These are phyloP conservation scores for Eimeria mitis DNA, from an alignment of 169 alveolate species.

Conservation along the genomic window DNA sequence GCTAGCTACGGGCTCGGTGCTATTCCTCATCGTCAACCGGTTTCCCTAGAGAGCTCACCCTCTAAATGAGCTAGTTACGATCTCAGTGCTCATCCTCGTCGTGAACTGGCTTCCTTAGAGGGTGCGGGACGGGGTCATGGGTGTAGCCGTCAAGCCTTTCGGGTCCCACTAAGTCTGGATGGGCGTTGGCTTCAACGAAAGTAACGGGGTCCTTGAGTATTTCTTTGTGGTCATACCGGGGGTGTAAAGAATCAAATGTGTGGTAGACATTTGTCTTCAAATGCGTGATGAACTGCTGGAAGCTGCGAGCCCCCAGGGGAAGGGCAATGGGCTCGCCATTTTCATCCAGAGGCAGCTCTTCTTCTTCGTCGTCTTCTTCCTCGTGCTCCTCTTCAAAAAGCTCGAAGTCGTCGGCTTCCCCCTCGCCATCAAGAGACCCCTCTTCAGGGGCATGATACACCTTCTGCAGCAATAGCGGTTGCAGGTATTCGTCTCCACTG, in stretches of 20 bases:
- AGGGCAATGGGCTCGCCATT: slow-evolving; percentile 33
- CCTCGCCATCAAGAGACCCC: slow-evolving; percentile 31
- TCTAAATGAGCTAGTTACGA: neutral
- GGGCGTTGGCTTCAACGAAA: slow-evolving; percentile 47
- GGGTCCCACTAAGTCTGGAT: slow-evolving; percentile 65
- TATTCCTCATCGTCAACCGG: neutral
- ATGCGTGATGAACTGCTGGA: slow-evolving; percentile 73
- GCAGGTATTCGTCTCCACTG: slow-evolving; percentile 38
- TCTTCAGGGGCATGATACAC: slow-evolving; percentile 76
- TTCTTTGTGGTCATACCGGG: slow-evolving; percentile 27
- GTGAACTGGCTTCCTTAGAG: slow-evolving; percentile 26
- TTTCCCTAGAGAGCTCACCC: slow-evolving; percentile 50
- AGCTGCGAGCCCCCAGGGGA: slow-evolving; percentile 58
- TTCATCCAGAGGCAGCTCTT: slow-evolving; percentile 57
- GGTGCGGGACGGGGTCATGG: slow-evolving; percentile 63
- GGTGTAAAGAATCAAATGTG: slow-evolving; percentile 70
- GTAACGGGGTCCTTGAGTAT: slow-evolving; percentile 64
- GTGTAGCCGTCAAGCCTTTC: slow-evolving; percentile 70
- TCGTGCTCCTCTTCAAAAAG: slow-evolving; percentile 59
- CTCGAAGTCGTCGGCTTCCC: slow-evolving; percentile 47
- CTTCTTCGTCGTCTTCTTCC: slow-evolving; percentile 39
- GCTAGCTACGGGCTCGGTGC: neutral
- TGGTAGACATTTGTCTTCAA: slow-evolving; percentile 67
- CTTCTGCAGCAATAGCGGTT: slow-evolving; percentile 46
- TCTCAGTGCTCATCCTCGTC: slow-evolving; percentile 21